These are phyloP conservation scores for Leptographium galeiforme DNA, from an alignment of 2,329 filamentous ascomycete genomes.

Conservation along the genomic window DNA sequence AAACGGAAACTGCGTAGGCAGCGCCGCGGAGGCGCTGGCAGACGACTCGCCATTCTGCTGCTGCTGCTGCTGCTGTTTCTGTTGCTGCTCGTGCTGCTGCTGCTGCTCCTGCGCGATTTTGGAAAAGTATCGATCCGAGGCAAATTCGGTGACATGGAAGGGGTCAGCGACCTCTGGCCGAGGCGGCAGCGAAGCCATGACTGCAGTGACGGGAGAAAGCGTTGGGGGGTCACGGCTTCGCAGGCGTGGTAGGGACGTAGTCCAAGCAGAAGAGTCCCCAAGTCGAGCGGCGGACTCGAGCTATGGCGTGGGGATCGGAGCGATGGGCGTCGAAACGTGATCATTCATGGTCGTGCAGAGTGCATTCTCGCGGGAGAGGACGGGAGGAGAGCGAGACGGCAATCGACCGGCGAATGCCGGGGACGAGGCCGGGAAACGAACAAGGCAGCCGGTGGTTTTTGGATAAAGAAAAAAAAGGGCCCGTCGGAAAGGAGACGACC, in stretches of 20 bases:
- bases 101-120: conserved; percentile 43
- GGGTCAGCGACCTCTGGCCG: conserved; percentile 39
- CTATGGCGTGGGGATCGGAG: not conserved
- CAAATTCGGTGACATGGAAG: conserved; percentile 52
- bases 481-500: not conserved
- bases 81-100: conserved; percentile 26
- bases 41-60: conserved; percentile 16
- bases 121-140: conserved; percentile 49
- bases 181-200: conserved; percentile 10
- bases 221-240: not conserved
- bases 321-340: not conserved
- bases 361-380: not conserved
- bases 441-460: no score
- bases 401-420: no score
- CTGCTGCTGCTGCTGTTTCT: conserved; percentile 14
- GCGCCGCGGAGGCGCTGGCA: conserved; percentile 1
- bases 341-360: conserved; percentile 3
- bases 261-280: not conserved
- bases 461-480: no score
- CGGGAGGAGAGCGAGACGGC: not conserved
- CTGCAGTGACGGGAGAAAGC: not conserved
- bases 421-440: no score
- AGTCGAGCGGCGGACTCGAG: conserved; percentile 1
- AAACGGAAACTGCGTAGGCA: conserved; percentile 25
- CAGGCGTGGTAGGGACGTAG: not conserved